Base-by-base conservation (phyloP, 164 flowering plant genomes). In the Vitis rotundifolia region DNA sequence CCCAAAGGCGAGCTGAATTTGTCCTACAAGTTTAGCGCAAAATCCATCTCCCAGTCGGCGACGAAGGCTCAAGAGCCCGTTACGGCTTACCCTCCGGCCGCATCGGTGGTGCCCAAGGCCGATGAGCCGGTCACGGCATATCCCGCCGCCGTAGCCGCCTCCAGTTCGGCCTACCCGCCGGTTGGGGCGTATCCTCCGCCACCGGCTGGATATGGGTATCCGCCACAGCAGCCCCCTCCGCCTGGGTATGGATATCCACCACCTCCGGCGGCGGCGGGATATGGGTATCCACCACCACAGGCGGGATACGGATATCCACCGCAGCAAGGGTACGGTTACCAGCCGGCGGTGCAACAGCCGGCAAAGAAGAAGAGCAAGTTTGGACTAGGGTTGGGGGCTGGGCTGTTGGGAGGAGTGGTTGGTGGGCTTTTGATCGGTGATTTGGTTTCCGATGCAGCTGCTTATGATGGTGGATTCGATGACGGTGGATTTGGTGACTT, bases 381-480 rank as follows among this genome's bases (percentile, higher is more conserved):
- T 12, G 97, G 97, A 31, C 49, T 89, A 82, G 98, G 91, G 10
- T 59, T 89, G 71, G 95, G 97, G 9, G 91, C 90, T 1, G 98
- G 98, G 47, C 56, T 93, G 66, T 61, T 83, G 10, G 98, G 93
- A 26, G 97, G 97, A 14, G 86, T 83, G 11, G 57, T 92, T 22
- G 96, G 93, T 57, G 96, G 96, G 64, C 44, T 89, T 50, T 62
- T 93, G 78, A 71, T 91, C 14, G 94, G 93, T n/a, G 97, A 91
- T 16, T 71, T 87, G 86, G 69, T 87, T 6, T 81, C 88, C 10
- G 95, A 88, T 68, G 82, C 68, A 2, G 75, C 11, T 26, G 62
- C 16, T 58, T 54, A 51, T 47, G 81, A n/a, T 29, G 70, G 56
- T 56, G 67, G 76, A 26, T 82, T 68, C 59, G 68, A 70, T 63